phyloP scores from a whole-genome alignment of 331 rosid species.

The Quercus lobata region DNA sequence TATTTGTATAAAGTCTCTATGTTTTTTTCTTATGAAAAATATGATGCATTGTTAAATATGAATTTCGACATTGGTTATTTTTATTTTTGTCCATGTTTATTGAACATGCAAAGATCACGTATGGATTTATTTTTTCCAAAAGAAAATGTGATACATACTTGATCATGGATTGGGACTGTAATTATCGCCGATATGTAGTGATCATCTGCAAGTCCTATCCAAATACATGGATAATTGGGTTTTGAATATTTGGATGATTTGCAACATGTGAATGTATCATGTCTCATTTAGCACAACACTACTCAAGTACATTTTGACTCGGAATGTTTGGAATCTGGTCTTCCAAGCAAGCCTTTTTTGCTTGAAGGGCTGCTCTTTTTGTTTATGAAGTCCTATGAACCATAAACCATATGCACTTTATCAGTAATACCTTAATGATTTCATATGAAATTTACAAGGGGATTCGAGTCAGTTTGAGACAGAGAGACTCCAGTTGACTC shows the following conservation, averaged over 20 bases:
- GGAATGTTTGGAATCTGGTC: neutral
- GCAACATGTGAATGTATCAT: neutral
- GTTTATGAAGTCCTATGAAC: too few relatives aligned
- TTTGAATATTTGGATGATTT: neutral
- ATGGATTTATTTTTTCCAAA: neutral
- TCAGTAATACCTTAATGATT: neutral
- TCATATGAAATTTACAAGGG: neutral
- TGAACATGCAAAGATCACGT: neutral
- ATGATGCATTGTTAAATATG: slow-evolving; percentile 8
- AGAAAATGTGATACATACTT: neutral
- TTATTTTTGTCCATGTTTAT: neutral
- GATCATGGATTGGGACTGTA: neutral
- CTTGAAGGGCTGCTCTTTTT: too few relatives aligned
- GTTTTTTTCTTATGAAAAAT: neutral
- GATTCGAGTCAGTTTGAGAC: neutral
- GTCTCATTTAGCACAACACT: neutral
- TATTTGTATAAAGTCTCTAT: slow-evolving; percentile 19
- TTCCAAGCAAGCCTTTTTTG: neutral
- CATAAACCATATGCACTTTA: neutral
- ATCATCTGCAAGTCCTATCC: neutral
- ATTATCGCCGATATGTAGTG: neutral
- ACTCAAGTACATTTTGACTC: neutral
- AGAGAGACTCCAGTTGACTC: neutral
- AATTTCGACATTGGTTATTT: slow-evolving; percentile 4
- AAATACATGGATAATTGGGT: neutral